Evolutionary conservation across 352 stramenopile genomes (phyloP), one percentile per base, ranked within the genome.

Genomic region (Pythium phragmitis): DNA sequence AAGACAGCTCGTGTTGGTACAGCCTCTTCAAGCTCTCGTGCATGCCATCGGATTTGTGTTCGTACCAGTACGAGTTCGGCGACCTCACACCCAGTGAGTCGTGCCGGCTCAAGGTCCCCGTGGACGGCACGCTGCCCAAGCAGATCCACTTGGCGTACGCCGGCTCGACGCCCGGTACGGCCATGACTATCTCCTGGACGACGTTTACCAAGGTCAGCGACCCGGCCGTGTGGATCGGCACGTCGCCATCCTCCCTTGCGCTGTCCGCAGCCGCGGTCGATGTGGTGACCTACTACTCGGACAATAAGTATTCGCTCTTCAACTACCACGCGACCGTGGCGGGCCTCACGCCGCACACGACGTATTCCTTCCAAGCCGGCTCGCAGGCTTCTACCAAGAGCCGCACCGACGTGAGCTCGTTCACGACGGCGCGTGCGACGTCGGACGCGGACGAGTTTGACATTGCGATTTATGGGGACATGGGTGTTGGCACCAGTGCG

Each of bases 401-500:
- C 6, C 34, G 34, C 34, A 39, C 34, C 1, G 57, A 37, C 42
- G n/a, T 70, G 37, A 37, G 49, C 14, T 63, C 65, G 26, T 85
- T 88, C 64, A 80, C 68, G 52, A 88, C 79, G 19, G 75, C 75
- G 1, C 58, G 73, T 33, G 28, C 45, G 13, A 34, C 57, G 7
- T 14, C 68, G 51, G 73, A 82, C 48, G 42, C 62, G 8, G 63
- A 33, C 28, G 64, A 69, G 30, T 87, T 86, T 51, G 79, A 77
- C 19, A 65, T 87, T 34, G 63, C 74, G 1, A 65, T 91, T n/a
- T 88, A 87, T 56, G 82, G 80, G n/a, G 80, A 89, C 51, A 57
- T 77, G 39, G 82, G 82, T 36, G 74, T 80, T 1, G 73, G 70
- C 23, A 33, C 63, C 3, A 76, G 87, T 49, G 75, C 78, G 6